Percentiles rank a stretch among this genome's conserved stretches.
Conservation (phyloP, 1,139 yeast genomes). For the Sugiyamaella castrensis region DNA sequence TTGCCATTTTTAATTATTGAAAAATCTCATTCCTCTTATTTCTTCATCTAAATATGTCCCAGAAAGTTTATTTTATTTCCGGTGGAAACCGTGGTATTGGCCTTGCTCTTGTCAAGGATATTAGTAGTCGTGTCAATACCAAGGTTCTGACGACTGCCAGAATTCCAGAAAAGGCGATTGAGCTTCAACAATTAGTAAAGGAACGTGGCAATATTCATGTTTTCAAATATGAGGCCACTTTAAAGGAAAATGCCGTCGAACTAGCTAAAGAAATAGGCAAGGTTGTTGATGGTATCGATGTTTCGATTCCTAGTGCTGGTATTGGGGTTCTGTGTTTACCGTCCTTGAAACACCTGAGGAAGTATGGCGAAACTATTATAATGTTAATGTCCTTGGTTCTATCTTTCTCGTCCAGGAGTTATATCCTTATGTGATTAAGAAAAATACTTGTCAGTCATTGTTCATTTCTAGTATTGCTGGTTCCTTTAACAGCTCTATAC, state of each 20-base stretch:
- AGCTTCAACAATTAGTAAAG: conserved; percentile 10
- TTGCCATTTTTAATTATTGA: too few relatives aligned
- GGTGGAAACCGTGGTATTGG: conserved; percentile 19
- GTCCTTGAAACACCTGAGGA: conserved; percentile 9
- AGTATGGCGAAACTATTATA: conserved; percentile 10
- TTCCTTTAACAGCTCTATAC: conserved; percentile 25
- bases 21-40: too few relatives aligned
- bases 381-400: conserved; percentile 31
- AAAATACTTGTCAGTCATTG: conserved; percentile 24
- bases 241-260: conserved; percentile 8
- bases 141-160: conserved; percentile 16
- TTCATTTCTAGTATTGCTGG: conserved; percentile 32
- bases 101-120: conserved; percentile 8
- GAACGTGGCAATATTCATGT: conserved; percentile 15
- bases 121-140: conserved; percentile 9
- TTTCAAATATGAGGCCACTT: conserved; percentile 12
- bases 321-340: conserved; percentile 1
- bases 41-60: neutral
- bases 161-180: conserved; percentile 7
- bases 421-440: conserved; percentile 26
- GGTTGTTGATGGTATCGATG: conserved; percentile 15
- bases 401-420: conserved; percentile 26
- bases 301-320: conserved; percentile 16
- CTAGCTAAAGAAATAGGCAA: conserved; percentile 20
- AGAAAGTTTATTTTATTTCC: conserved; percentile 13